Conservation (phyloP, 805 yeast species). For the Vanderwaltozyma tropicalis region DNA sequence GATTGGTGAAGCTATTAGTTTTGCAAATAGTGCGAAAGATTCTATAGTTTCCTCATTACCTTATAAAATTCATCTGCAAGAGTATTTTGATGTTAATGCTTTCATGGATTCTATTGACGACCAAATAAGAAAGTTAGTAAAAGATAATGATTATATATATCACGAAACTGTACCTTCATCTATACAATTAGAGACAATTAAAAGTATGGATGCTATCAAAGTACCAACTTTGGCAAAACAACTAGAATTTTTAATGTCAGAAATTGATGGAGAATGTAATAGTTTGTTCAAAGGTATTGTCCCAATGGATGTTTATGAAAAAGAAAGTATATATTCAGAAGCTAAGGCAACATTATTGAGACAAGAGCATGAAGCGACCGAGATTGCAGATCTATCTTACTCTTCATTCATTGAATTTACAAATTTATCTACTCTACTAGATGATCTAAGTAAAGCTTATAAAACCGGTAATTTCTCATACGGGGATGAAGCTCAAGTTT, state of each 20-base stretch:
- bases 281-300: conserved; percentile 70
- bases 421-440: conserved; percentile 59
- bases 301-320: conserved; percentile 80
- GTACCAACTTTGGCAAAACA: conserved; percentile 60
- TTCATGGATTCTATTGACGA: conserved; percentile 28
- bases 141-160: conserved; percentile 84
- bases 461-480: conserved; percentile 23
- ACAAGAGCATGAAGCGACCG: conserved; percentile 60
- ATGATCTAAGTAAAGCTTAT: conserved; percentile 35
- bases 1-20: conserved; percentile 70
- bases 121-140: conserved; percentile 38
- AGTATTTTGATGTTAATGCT: conserved; percentile 26
- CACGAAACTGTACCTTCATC: conserved; percentile 64
- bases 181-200: conserved; percentile 23
- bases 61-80: conserved; percentile 29
- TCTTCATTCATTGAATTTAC: conserved; percentile 71
- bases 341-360: conserved; percentile 72
- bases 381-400: conserved; percentile 70
- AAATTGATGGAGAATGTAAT: conserved; percentile 27
- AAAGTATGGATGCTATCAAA: conserved; percentile 53
- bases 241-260: conserved; percentile 32
- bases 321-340: conserved; percentile 79
- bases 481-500: conserved; percentile 12
- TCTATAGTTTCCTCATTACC: conserved; percentile 21
- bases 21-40: conserved; percentile 41